Evolutionary conservation across 2,329 filamentous ascomycete genomes (phyloP), one percentile per base, ranked within the genome.

Genomic region (Didymella keratinophila): DNA sequence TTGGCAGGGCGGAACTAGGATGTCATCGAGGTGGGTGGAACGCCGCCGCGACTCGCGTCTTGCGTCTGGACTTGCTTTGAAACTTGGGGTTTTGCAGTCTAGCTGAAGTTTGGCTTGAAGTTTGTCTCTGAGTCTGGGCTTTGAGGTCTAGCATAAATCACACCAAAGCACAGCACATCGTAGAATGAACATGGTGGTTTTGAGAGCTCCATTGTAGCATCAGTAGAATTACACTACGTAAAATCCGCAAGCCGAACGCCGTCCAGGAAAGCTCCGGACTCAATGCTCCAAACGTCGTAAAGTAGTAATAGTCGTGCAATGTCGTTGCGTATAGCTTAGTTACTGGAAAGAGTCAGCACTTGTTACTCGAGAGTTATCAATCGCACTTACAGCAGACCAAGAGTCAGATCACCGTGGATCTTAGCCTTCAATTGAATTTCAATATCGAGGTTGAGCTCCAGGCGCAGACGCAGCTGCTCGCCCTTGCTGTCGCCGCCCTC

Each of bases 381-480:
- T 9, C 23, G 20, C 37, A 78, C 78, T 73, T 78, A 81, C 79
- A 83, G 77, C 66, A 83, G 67, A 71, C 81, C 84, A 52, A 87
- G 71, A n/a, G 86, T 87, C 59, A 87, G 76, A 67, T 87, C 85
- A 76, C 85, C 85, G 63, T 87, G 84, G 65, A 87, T 87, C 75
- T 85, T 86, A n/a, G 85, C 85, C 78, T 87, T 87, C 45, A 87
- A 75, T 69, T 87, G 83, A 53, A 87, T 81, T 70, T 87, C 85
- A 70, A 87, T 85, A 71, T 87, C 85, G 60, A 87, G 76, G 67
- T 87, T 87, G 64, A 87, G 75, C 65, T 87, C 85, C 62, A 87
- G 68, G 65, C 83, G 78, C 74, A 87, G 67, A 65, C 84, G 82
- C 63, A 87, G 77, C 67, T 85, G 80, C 71, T 82, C 81, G 60